Evolutionary conservation across 495 filamentous ascomycete species (phyloP).

Genomic region (Articulospora tetracladia): DNA sequence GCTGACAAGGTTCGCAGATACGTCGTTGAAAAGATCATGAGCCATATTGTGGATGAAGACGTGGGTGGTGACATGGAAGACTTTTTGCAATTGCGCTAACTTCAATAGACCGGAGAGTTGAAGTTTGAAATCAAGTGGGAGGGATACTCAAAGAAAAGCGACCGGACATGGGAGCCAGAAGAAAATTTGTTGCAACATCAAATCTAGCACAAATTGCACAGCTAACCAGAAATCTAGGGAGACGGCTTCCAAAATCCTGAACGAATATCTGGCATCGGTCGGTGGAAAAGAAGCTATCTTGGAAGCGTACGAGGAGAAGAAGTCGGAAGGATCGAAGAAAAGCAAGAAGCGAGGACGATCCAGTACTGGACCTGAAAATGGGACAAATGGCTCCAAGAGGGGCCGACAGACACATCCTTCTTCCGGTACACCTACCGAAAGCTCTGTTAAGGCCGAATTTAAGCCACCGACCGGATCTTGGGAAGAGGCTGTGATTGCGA

Average conservation of each 20-base stretch:
- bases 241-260: constrained; percentile 38
- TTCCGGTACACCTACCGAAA: constrained; percentile 30
- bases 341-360: constrained; percentile 23
- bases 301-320: constrained; percentile 31
- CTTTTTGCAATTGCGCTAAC: constrained; percentile 13
- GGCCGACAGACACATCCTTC: constrained; percentile 40
- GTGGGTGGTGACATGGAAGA: constrained; percentile 29
- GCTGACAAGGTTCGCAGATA: constrained; percentile 32
- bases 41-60: constrained; percentile 45
- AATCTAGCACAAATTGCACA: not conserved
- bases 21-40: constrained; percentile 54
- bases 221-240: constrained; percentile 24
- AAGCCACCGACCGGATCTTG: constrained; percentile 53
- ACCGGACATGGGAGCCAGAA: constrained; percentile 59
- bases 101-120: constrained; percentile 30
- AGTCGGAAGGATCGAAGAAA: constrained; percentile 24
- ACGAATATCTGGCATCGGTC: constrained; percentile 39
- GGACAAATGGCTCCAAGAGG: constrained; percentile 31
- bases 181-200: constrained; percentile 47
- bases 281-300: constrained; percentile 53
- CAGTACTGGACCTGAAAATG: constrained; percentile 19
- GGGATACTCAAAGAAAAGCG: constrained; percentile 53
- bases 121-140: constrained; percentile 59
- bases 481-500: constrained; percentile 51
- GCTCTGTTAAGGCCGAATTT: constrained; percentile 34